phyloP scores from a whole-genome alignment of 1,139 yeast genomes.

The Lodderomyces pseudojiufengensis region DNA sequence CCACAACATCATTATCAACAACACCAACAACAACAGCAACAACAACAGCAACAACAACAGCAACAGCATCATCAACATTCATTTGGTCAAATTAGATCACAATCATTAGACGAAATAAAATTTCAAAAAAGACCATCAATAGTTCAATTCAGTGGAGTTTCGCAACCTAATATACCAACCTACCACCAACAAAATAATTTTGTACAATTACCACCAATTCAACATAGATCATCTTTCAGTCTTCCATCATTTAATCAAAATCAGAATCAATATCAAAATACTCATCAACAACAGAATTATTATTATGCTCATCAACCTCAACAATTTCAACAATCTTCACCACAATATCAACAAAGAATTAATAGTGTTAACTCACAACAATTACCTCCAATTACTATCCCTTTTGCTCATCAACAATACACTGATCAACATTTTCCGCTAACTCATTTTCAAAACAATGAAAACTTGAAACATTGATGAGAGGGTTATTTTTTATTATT shows the following conservation, averaged over 20 bases:
- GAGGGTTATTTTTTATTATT: too few relatives aligned
- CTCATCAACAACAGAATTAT: slow-evolving; percentile 1
- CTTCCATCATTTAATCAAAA: slow-evolving; percentile 2
- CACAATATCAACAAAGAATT: too few relatives aligned
- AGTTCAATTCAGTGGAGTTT: not conserved
- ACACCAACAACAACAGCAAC: slow-evolving; percentile 1
- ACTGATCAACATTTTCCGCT: too few relatives aligned
- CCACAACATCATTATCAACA: not conserved
- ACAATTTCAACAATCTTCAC: too few relatives aligned
- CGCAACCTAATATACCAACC: not conserved
- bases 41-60: slow-evolving; percentile 1
- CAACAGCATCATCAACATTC: slow-evolving; percentile 1
- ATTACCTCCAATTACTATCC: too few relatives aligned
- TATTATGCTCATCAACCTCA: too few relatives aligned
- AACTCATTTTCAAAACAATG: too few relatives aligned
- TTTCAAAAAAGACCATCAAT: slow-evolving; percentile 1
- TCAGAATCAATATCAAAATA: slow-evolving; percentile 5
- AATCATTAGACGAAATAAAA: slow-evolving; percentile 1
- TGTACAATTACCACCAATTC: too few relatives aligned
- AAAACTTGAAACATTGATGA: too few relatives aligned
- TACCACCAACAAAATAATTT: not conserved
- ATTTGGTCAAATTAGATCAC: slow-evolving; percentile 1
- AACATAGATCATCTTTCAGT: too few relatives aligned
- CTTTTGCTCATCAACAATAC: too few relatives aligned
- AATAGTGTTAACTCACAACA: too few relatives aligned